phyloP scores from a whole-genome alignment of 495 filamentous ascomycete species.

The Penicillium verhagenii region DNA sequence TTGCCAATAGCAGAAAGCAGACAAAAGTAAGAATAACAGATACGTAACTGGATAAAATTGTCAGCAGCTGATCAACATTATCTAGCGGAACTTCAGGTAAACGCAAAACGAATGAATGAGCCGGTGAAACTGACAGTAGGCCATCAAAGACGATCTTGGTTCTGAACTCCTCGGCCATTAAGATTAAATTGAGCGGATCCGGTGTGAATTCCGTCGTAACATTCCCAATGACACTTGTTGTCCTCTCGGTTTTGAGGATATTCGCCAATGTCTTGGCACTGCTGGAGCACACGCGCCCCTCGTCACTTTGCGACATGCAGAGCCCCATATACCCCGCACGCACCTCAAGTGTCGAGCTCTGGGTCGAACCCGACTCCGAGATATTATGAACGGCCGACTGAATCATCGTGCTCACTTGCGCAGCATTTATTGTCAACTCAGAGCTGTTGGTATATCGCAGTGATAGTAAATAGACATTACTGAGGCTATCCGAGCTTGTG shows the following conservation, averaged over 20 bases:
- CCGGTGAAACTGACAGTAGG: constrained; percentile 12
- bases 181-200: constrained; percentile 20
- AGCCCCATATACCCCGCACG: constrained; percentile 17
- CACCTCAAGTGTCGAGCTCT: constrained; percentile 10
- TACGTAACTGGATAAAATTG: background rate
- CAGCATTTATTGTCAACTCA: background rate
- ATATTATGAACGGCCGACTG: constrained; percentile 6
- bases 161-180: constrained; percentile 14
- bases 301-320: constrained; percentile 3
- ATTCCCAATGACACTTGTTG: background rate
- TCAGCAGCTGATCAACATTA: no score
- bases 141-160: constrained; percentile 22
- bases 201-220: background rate
- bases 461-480: constrained; percentile 18
- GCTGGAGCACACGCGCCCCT: constrained; percentile 2
- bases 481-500: constrained; percentile 7
- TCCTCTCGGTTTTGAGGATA: constrained; percentile 1
- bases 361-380: background rate
- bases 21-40: background rate
- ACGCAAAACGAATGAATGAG: background rate
- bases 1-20: background rate
- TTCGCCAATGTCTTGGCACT: constrained; percentile 5
- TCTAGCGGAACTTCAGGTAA: no score
- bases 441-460: constrained; percentile 6
- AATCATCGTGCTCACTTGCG: constrained; percentile 7